A percentile compares a stretch with the other conserved stretches of the same genome.
Evolutionary conservation across 1,139 yeast genomes (phyloP).

Genomic region (Geotrichum bryndzae): DNA sequence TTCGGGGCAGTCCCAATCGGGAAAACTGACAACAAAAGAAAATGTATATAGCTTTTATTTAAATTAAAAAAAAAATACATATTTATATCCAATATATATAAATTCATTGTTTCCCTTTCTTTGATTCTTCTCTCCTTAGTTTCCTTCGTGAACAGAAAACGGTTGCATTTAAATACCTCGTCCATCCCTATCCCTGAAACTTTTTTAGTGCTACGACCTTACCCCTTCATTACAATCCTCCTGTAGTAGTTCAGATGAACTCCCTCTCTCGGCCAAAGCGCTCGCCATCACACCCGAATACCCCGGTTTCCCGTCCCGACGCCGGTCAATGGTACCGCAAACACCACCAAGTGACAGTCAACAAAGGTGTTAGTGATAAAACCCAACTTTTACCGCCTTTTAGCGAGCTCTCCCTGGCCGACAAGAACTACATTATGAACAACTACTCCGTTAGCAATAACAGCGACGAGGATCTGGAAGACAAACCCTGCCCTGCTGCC

Average conservation of each 20-base stretch:
- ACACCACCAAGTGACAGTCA: not conserved
- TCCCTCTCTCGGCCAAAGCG: not conserved
- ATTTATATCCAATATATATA: too few species aligned
- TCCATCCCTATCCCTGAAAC: not conserved
- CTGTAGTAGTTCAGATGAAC: not conserved
- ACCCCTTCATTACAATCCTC: not conserved
- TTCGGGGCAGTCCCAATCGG: not conserved
- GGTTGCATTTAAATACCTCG: too few species aligned
- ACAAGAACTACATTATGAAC: not conserved
- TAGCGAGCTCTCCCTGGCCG: not conserved
- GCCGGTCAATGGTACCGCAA: not conserved
- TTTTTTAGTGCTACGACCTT: not conserved
- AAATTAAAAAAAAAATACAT: too few species aligned
- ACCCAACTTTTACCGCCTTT: not conserved
- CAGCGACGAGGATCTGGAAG: not conserved
- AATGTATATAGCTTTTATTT: too few species aligned
- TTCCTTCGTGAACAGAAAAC: too few species aligned
- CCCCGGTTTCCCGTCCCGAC: not conserved
- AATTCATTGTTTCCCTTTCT: too few species aligned
- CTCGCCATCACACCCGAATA: not conserved
- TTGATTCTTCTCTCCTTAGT: too few species aligned
- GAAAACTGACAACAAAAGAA: too few species aligned
- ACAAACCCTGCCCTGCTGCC: not conserved
- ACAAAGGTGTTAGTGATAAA: not conserved
- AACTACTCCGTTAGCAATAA: not conserved